These are phyloP conservation scores for Blastobotrys persicus DNA, from an alignment of 1,139 yeast genomes.

Conservation along the genomic window DNA sequence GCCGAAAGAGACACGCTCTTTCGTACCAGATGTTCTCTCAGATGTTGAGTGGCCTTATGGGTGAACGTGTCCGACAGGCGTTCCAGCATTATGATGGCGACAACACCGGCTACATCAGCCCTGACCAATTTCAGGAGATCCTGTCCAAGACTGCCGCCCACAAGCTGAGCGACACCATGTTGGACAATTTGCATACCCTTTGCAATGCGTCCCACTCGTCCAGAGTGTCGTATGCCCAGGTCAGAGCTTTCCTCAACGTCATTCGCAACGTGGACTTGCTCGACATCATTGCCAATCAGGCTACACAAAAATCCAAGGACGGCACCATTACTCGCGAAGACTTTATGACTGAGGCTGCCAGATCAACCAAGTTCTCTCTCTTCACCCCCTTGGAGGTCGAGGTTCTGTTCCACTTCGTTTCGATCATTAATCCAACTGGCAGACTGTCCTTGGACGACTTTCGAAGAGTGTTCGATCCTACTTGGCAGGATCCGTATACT, in stretches of 20 bases:
- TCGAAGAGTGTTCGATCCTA: conserved; percentile 44
- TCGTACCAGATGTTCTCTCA: conserved; percentile 45
- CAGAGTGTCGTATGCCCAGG: conserved; percentile 44
- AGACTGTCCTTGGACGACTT: conserved; percentile 41
- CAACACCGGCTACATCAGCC: conserved; percentile 42
- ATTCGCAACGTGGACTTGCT: conserved; percentile 44
- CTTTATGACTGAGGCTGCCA: conserved; percentile 43
- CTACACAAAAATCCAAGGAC: conserved; percentile 35
- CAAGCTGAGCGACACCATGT: conserved; percentile 42
- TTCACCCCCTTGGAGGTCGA: conserved; percentile 48
- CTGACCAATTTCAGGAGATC: conserved; percentile 43
- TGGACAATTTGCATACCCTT: conserved; percentile 40
- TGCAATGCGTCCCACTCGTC: conserved; percentile 37
- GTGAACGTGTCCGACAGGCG: conserved; percentile 48
- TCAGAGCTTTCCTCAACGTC: conserved; percentile 45
- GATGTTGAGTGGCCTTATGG: conserved; percentile 45
- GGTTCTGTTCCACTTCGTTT: conserved; percentile 44
- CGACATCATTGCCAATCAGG: conserved; percentile 39
- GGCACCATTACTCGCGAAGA: conserved; percentile 41
- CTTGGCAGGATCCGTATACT: conserved; percentile 42
- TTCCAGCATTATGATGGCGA: conserved; percentile 40
- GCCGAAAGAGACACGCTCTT: conserved; percentile 39
- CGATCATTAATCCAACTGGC: conserved; percentile 38
- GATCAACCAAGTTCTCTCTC: conserved; percentile 41
- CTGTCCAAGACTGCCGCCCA: conserved; percentile 41